These are phyloP conservation scores for Bacterosira constricta DNA, from an alignment of 108 stramenopile species.

Conservation along the genomic window DNA sequence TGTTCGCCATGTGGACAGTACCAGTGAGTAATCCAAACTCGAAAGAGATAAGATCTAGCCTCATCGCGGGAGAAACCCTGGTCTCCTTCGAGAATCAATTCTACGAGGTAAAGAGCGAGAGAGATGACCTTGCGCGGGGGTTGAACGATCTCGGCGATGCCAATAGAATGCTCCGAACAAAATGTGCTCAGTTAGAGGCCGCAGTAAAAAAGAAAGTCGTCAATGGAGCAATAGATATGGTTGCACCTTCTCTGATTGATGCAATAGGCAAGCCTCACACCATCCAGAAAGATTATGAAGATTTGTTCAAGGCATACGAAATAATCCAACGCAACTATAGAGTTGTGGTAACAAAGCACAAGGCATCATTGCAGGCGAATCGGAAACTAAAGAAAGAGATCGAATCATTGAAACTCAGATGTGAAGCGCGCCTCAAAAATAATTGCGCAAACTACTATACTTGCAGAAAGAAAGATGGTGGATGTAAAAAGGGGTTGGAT, in stretches of 20 bases:
- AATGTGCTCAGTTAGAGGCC: conserved; percentile 18
- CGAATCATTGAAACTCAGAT: conserved; percentile 21
- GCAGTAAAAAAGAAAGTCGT: background rate
- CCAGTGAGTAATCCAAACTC: background rate
- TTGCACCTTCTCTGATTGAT: background rate
- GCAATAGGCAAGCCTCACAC: background rate
- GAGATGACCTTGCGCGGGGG: conserved; percentile 3
- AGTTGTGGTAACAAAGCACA: conserved; percentile 17
- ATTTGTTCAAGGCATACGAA: conserved; percentile 23
- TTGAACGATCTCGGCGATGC: conserved; percentile 2
- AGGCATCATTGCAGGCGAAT: conserved; percentile 24
- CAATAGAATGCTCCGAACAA: background rate
- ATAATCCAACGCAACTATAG: conserved; percentile 11
- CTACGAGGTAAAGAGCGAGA: conserved; percentile 4
- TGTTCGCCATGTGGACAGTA: too few species aligned
- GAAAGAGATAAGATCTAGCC: too few species aligned
- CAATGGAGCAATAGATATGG: background rate
- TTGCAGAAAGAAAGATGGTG: too few species aligned
- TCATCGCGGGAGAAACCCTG: too few species aligned
- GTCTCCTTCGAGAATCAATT: conserved; percentile 13
- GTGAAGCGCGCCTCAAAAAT: background rate
- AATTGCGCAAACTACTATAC: background rate
- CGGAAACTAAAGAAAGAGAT: conserved; percentile 33
- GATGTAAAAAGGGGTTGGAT: too few species aligned
- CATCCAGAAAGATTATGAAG: conserved; percentile 15